phyloP scores from a whole-genome alignment of 2,329 filamentous ascomycete species.

The Hymenotorrendiella dingleyae region DNA sequence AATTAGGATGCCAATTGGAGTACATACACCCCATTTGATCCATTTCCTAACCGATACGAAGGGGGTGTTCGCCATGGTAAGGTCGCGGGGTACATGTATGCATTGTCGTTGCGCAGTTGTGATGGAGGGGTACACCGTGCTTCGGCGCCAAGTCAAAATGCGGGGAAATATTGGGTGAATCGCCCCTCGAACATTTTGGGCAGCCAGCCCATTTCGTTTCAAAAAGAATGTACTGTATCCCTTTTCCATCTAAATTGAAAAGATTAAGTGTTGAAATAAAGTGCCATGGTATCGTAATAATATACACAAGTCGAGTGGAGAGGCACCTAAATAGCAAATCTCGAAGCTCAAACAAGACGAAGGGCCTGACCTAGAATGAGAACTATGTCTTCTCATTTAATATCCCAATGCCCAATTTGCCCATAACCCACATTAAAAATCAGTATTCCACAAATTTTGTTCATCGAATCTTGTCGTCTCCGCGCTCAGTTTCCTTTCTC shows the following conservation, averaged over 20 bases:
- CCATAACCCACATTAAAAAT: constrained; percentile 3
- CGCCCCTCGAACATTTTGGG: too few species aligned
- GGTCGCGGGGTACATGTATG: background rate
- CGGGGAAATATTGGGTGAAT: too few species aligned
- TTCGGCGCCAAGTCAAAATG: background rate
- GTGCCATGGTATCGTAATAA: constrained; percentile 8
- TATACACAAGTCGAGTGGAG: constrained; percentile 10
- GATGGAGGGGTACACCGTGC: background rate
- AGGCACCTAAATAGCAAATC: background rate
- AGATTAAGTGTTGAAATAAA: background rate
- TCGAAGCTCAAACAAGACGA: background rate
- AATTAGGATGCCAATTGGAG: background rate
- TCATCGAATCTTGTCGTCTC: background rate
- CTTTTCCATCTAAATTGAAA: too few species aligned
- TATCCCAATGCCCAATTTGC: too few species aligned
- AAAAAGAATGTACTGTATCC: too few species aligned
- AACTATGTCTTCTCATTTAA: too few species aligned
- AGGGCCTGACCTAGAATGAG: background rate
- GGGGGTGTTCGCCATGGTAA: constrained; percentile 3
- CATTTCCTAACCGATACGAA: constrained; percentile 21
- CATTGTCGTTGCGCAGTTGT: background rate
- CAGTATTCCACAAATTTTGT: constrained; percentile 5
- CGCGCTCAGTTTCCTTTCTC: constrained; percentile 18
- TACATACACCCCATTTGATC: constrained; percentile 26
- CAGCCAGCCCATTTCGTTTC: too few species aligned